Conservation (phyloP, 495 filamentous ascomycete species). For the Barbatosphaeria neglecta region DNA sequence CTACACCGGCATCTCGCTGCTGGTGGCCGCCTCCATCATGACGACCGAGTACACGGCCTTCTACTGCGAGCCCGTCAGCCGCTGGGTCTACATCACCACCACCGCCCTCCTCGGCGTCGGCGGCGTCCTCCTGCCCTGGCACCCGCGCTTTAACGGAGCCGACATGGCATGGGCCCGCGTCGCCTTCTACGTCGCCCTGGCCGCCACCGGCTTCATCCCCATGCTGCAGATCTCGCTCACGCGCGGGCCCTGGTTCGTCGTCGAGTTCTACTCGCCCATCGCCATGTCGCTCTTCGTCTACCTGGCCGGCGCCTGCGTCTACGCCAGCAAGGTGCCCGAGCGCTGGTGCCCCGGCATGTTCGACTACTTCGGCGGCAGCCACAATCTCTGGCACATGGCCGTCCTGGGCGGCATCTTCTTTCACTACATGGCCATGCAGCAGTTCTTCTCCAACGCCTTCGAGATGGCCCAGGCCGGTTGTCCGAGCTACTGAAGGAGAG, state of each 20-base stretch:
- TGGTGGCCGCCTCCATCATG: constrained; percentile 95
- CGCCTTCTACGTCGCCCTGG: constrained; percentile 80
- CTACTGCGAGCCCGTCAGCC: constrained; percentile 85
- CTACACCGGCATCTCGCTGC: constrained; percentile 93
- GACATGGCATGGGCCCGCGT: constrained; percentile 92
- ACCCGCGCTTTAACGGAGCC: constrained; percentile 83
- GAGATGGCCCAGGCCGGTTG: constrained; percentile 47
- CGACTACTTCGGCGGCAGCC: constrained; percentile 86
- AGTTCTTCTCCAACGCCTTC: constrained; percentile 85
- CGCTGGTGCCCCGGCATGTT: constrained; percentile 85
- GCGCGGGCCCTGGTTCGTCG: constrained; percentile 61
- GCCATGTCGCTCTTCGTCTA: constrained; percentile 78
- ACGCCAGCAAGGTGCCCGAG: constrained; percentile 91
- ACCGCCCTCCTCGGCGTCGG: constrained; percentile 75
- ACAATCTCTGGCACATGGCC: constrained; percentile 96
- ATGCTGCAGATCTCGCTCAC: constrained; percentile 69
- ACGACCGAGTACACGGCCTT: constrained; percentile 98
- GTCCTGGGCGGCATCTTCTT: constrained; percentile 94
- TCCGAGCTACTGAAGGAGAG: constrained; percentile 29
- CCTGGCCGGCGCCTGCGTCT: constrained; percentile 69
- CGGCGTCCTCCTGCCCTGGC: constrained; percentile 90
- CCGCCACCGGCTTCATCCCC: constrained; percentile 83
- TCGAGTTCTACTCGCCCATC: constrained; percentile 84
- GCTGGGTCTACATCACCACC: constrained; percentile 74
- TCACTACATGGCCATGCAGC: constrained; percentile 92